Conservation (phyloP, 768 basidiomycete species). For the Phaffia tasmanica region DNA sequence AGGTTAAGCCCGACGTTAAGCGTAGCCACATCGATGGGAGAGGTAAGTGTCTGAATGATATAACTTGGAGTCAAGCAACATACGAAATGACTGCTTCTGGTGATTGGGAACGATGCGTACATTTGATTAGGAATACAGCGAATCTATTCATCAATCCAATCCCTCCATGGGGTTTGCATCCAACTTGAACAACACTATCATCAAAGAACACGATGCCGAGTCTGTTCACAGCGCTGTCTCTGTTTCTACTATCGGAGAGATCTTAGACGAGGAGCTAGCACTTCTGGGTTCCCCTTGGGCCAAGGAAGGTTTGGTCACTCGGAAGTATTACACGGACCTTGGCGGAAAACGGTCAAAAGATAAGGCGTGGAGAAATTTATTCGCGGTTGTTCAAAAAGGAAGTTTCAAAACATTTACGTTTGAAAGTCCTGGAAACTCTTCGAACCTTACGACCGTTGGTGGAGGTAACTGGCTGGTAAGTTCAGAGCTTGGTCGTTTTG, state of each 20-base stretch:
- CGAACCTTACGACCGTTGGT: conserved; percentile 48
- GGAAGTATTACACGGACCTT: conserved; percentile 89
- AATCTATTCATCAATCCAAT: conserved; percentile 33
- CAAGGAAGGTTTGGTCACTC: conserved; percentile 90
- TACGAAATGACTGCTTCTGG: no score
- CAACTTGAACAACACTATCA: conserved; percentile 90
- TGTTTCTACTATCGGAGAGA: conserved; percentile 49
- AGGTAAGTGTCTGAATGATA: conserved; percentile 37
- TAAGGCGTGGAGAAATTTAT: conserved; percentile 86
- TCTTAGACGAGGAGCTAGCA: conserved; percentile 90
- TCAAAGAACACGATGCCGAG: conserved; percentile 85
- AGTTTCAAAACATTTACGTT: conserved; percentile 94
- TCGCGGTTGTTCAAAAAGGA: conserved; percentile 90
- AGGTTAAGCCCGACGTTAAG: conserved; percentile 90
- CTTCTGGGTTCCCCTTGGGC: conserved; percentile 96
- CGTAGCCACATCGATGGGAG: conserved; percentile 77
- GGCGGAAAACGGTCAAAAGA: conserved; percentile 71
- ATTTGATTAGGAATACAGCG: no score
- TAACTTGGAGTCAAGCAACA: background rate
- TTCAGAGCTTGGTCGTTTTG: conserved; percentile 28
- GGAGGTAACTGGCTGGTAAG: conserved; percentile 97
- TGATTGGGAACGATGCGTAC: no score
- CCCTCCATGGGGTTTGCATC: conserved; percentile 93
- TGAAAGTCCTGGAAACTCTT: conserved; percentile 40
- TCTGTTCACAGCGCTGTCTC: conserved; percentile 56